Base-by-base conservation (phyloP, 768 basidiomycete genomes). In the Termitomyces sp. region DNA sequence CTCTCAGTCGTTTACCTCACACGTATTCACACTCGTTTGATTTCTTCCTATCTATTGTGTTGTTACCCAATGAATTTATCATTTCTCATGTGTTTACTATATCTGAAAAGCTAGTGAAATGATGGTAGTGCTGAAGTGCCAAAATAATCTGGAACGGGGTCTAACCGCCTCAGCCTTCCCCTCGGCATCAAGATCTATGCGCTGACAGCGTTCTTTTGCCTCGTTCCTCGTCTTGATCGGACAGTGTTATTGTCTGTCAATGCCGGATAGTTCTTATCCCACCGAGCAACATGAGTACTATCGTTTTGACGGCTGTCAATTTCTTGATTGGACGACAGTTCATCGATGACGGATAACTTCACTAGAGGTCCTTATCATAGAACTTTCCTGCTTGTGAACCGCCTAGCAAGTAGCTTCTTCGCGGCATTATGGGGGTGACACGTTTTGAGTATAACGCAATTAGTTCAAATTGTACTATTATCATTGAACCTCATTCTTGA, bases 1-100 rank as follows among this genome's bases (percentile, higher is more conserved):
- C 43, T 43, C 29, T 34, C 53, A 14, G 31, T 44, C 53, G 43
- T 58, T 58, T 37, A 12, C 49, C n/a, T 18, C 12, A 37, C 43
- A 26, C 47, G 39, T 46, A 13, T 13, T 27, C 49, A 56, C 60
- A 32, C 56, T 61, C 60, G n/a, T 58, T 61, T 55, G 52, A 10
- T 47, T 51, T 18, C 16, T 50, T 46, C n/a, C 26, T 26, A 14
- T 51, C 32, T 39, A 26, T 51, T 29, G 32, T 39, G 20, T 51
- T 29, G 32, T 27, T 39, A 24, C 44, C 29, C 39, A 47, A 44
- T 46, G 31, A 50, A 9, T 49, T 6, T 20, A 13, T n/a, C 43
- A 31, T 24, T n/a, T 51, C 27, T 8, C 16, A 53, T 53, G 32
- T 53, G 39, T 39, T 39, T 10, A 7, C 5, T 13, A 34, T 29